Conservation (phyloP, 441 rosid genomes). For the Adansonia grandidieri region DNA sequence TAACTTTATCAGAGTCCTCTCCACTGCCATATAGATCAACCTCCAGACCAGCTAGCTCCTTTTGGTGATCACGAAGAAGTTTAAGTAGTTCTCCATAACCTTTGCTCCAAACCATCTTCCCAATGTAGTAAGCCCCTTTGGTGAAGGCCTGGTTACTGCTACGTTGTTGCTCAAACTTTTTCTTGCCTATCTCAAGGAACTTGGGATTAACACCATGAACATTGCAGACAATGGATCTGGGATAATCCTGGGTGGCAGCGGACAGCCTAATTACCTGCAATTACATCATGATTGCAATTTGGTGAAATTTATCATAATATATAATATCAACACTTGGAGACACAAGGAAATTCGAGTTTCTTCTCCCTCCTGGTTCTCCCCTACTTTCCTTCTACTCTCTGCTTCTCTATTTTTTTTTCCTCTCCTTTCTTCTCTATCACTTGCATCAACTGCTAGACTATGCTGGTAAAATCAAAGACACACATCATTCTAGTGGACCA, state of each 20-base stretch:
- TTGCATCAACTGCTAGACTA: background rate
- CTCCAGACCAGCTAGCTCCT: constrained; percentile 71
- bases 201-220: constrained; percentile 96
- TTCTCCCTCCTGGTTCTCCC: constrained; percentile 9
- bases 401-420: background rate
- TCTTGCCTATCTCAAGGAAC: constrained; percentile 85
- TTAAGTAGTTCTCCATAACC: constrained; percentile 88
- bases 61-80: constrained; percentile 70
- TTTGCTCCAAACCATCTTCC: constrained; percentile 97
- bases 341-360: constrained; percentile 13
- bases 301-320: constrained; percentile 11
- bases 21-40: constrained; percentile 88
- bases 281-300: constrained; percentile 26
- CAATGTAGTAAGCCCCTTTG: constrained; percentile 83
- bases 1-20: constrained; percentile 78
- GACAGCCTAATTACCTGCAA: constrained; percentile 90
- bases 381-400: background rate
- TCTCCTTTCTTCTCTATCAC: background rate
- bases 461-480: constrained; percentile 21
- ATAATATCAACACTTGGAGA: background rate
- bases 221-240: constrained; percentile 75
- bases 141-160: constrained; percentile 56
- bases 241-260: constrained; percentile 92
- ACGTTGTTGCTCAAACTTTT: constrained; percentile 62
- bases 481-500: background rate